These are phyloP conservation scores for Aspergillus haitiensis DNA, from an alignment of 495 filamentous ascomycete genomes.

Conservation along the genomic window DNA sequence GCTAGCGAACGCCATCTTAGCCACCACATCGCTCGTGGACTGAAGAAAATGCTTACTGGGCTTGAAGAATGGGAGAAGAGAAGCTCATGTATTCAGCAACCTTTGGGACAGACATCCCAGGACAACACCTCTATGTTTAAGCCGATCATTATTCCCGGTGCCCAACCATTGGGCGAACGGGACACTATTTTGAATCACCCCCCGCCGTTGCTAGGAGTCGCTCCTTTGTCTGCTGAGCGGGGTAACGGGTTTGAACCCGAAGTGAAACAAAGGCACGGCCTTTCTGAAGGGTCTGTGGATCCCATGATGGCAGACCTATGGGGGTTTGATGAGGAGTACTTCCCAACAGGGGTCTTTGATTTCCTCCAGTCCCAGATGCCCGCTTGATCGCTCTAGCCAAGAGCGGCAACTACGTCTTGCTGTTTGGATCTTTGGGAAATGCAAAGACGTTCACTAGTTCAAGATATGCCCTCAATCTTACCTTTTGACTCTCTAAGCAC, in stretches of 20 bases:
- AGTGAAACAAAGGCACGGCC: constrained; percentile 35
- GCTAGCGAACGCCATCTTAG: constrained; percentile 56
- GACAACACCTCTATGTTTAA: constrained; percentile 42
- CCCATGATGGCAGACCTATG: constrained; percentile 52
- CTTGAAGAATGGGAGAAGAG: constrained; percentile 50
- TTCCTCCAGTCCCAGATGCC: constrained; percentile 53
- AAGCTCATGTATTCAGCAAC: constrained; percentile 27
- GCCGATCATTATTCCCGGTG: constrained; percentile 40
- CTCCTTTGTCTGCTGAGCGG: constrained; percentile 47
- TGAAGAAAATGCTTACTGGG: constrained; percentile 54
- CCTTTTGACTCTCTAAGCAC: too few relatives aligned
- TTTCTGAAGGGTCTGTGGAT: constrained; percentile 48
- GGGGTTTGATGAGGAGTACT: constrained; percentile 52
- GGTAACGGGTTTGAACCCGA: constrained; percentile 37
- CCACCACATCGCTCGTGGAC: constrained; percentile 52
- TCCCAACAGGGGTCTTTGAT: constrained; percentile 51
- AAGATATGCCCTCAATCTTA: too few relatives aligned
- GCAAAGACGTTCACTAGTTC: too few relatives aligned
- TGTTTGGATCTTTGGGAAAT: too few relatives aligned
- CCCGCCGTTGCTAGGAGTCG: constrained; percentile 44
- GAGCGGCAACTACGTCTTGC: too few relatives aligned
- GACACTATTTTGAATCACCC: constrained; percentile 46
- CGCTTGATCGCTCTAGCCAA: constrained; percentile 7
- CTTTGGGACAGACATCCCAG: constrained; percentile 23
- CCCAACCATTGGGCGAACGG: constrained; percentile 42